phyloP scores from a whole-genome alignment of 371 early-diverging fungal species.

The Haplosporangium sp. region DNA sequence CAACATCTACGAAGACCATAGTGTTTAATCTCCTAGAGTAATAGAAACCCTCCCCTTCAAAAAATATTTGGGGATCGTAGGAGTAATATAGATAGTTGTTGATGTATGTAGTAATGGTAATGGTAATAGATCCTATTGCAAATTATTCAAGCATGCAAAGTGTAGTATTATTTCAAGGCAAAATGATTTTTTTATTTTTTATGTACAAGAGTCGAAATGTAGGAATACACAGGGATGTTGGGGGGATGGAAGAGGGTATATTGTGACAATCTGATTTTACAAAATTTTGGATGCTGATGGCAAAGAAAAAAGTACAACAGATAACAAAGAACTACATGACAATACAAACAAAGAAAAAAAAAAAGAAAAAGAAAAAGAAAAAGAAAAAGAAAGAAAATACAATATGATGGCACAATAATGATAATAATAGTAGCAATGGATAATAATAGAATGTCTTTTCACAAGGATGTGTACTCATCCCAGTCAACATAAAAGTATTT shows the following conservation, averaged over 20 bases:
- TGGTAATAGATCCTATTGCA: no score
- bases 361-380: slow-evolving; percentile 9
- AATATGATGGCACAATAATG: background rate
- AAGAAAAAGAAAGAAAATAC: background rate
- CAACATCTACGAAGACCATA: no score
- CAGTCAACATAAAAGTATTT: slow-evolving; percentile 53
- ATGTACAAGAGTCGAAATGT: background rate
- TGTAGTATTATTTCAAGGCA: background rate
- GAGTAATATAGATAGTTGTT: no score
- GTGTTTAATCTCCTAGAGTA: no score
- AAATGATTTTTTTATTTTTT: background rate
- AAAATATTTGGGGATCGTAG: no score
- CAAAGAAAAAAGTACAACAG: slow-evolving; percentile 6
- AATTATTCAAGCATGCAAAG: background rate
- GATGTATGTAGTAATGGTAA: no score
- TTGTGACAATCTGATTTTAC: slow-evolving; percentile 1
- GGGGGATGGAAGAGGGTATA: background rate
- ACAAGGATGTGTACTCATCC: slow-evolving; percentile 45
- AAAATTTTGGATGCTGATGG: background rate
- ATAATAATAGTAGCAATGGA: background rate
- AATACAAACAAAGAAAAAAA: background rate
- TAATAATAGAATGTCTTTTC: background rate
- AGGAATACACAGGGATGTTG: background rate
- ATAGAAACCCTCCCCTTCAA: no score
- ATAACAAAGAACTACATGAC: background rate